Evolutionary conservation across 2,329 filamentous ascomycete species (phyloP), one percentile per base, ranked within the genome.

Genomic region (Botrytis medusae): DNA sequence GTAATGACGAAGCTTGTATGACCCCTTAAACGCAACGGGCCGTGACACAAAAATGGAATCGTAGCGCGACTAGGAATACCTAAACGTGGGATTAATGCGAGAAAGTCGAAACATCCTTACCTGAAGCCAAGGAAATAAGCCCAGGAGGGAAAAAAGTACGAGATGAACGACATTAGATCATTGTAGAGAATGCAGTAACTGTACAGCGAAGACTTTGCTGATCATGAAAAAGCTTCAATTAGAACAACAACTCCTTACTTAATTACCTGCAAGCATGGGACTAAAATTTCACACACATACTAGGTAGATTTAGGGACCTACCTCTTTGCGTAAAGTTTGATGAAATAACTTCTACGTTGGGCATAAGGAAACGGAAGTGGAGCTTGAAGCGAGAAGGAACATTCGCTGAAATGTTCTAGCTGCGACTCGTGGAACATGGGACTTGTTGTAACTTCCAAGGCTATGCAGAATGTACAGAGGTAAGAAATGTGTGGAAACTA

Each of bases 11-110:
- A 54, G 62, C 70, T 59, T 59, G 40, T 72, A 72, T 68, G 70
- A 40, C 51, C 48, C 40, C 62, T 72, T 72, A 65, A 40, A 68
- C 70, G 70, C 70, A 68, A 72, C 62, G 70, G 70, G 51, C 70
- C 62, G 70, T 72, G 62, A 68, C 70, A 68, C 62, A 67, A 29
- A 42, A 68, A 60, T 64, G 34, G 61, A 72, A 46, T 72, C 20
- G 37, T 64, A 72, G 46, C 42, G 46, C 42, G 32, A 67, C 60
- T 34, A 48, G 54, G 46, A 68, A 59, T 72, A 48, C 5, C 65
- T 57, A 68, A 59, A 51, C 60, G 40, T 72, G 51, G n/a, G 14
- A 40, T 72, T 68, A 57, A 68, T 72, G 62, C 40, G 62, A 68
- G 46, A 18, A 22, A 46, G 51, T 69, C 34, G 51, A 25, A 44